These are phyloP conservation scores for Nakazawaea holstii DNA, from an alignment of 805 yeast genomes.

Conservation along the genomic window DNA sequence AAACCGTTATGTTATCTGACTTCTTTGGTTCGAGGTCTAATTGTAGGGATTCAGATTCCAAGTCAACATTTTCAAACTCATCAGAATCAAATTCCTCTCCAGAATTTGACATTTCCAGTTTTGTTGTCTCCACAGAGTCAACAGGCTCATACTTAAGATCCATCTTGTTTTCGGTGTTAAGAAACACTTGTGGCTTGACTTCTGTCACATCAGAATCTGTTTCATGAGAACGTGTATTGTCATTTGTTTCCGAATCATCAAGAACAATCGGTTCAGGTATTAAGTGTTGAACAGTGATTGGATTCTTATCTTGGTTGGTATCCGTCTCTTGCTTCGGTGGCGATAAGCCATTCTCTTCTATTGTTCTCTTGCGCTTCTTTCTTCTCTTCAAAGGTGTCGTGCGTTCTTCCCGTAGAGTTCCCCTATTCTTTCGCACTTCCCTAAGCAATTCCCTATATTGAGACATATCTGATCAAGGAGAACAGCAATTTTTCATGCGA, in stretches of 20 bases:
- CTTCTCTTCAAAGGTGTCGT: conserved; percentile 20
- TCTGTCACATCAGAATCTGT: conserved; percentile 8
- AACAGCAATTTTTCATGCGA: too few species aligned
- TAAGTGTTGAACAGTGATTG: too few species aligned
- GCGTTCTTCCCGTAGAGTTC: background rate
- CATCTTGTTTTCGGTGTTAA: conserved; percentile 14
- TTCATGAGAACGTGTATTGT: background rate
- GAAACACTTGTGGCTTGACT: conserved; percentile 15
- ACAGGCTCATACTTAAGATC: conserved; percentile 8
- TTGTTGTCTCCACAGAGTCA: background rate
- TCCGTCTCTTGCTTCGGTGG: conserved; percentile 2
- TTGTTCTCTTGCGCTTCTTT: conserved; percentile 6
- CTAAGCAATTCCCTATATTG: conserved; percentile 19
- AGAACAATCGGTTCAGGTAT: too few species aligned
- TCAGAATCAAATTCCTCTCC: conserved; percentile 32
- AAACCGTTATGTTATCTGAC: conserved; percentile 10
- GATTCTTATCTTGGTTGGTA: background rate
- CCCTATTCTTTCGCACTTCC: conserved; percentile 13
- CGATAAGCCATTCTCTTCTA: background rate
- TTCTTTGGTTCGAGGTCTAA: conserved; percentile 15
- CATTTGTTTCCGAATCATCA: too few species aligned
- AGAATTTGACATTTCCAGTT: background rate
- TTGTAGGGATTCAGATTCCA: conserved; percentile 26
- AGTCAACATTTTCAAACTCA: conserved; percentile 34
- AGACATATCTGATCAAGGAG: conserved; percentile 9